Base-by-base conservation (phyloP, 805 yeast species). In the Naumovozyma baii region DNA sequence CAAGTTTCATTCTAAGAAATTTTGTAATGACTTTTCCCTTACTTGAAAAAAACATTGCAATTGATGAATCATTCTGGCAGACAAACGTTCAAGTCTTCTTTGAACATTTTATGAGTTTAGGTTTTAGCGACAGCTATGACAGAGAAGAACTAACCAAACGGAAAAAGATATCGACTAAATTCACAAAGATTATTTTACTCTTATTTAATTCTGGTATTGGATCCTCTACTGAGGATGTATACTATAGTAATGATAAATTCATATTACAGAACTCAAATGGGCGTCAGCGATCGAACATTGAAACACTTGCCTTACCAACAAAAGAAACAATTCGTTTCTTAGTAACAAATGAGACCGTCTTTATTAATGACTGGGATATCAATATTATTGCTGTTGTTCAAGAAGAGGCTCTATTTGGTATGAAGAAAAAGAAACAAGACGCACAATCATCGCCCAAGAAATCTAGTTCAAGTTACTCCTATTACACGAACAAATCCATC, bases 21-120 rank as follows among this genome's bases (percentile, higher is more conserved):
- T 80, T 79, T 43, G 59, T 88, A 2, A 66, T 69, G 38, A 74
- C 80, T 1, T 81, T 90, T 50, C 97, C 98, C 0, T 80, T 87
- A 52, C 65, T 92, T 25, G 60, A 78, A 1, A 49, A 52, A 28
- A 53, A 62, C 18, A 39, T 57, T 34, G 57, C 61, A 1, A 62
- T 70, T 31, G 69, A 73, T 33, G 71, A 72, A 33, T 75, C 76
- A 37, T 84, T 90, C 52, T 90, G 96, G 96, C 74, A 75, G 37
- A 68, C 66, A 34, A 79, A 80, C 36, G 78, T 87, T 0, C 96
- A 88, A 61, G 78, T 79, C 18, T 85, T 88, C 52, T 74, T 81
- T 52, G 94, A 87, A 54, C 73, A 80, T 40, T 79, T 92, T 63
- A 80, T 83, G 59, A 63, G 70, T 16, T 76, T 84, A 56, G 74